A percentile compares a stretch with the other conserved stretches of the same genome.
Evolutionary conservation across 306 rosid species (phyloP).

Genomic region (Echinosophora koreensis): DNA sequence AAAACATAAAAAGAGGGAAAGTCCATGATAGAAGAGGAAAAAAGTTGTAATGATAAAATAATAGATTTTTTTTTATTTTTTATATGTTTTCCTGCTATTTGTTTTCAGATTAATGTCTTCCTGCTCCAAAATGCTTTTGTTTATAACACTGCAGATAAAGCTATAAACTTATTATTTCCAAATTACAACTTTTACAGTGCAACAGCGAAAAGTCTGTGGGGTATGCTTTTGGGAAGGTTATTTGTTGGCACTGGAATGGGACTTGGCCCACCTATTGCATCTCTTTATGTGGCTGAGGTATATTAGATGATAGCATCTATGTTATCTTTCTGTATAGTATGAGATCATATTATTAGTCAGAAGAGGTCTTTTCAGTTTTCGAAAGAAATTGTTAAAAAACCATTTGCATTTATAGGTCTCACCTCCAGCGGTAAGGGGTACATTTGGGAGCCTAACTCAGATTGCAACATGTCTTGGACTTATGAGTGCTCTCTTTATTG

Average conservation of each 20-base stretch:
- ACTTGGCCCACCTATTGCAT: conserved; percentile 81
- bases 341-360: conserved; percentile 26
- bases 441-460: conserved; percentile 81
- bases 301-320: conserved; percentile 16
- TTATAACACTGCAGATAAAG: conserved; percentile 18
- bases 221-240: conserved; percentile 87
- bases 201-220: conserved; percentile 72
- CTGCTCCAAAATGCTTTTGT: neutral
- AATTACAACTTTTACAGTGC: conserved; percentile 61
- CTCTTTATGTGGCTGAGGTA: conserved; percentile 93
- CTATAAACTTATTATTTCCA: conserved; percentile 32
- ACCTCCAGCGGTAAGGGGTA: conserved; percentile 77
- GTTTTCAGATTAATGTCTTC: conserved; percentile 20
- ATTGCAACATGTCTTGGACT: conserved; percentile 90
- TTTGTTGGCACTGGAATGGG: conserved; percentile 91
- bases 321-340: conserved; percentile 32
- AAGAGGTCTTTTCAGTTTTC: conserved; percentile 15
- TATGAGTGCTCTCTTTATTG: conserved; percentile 73
- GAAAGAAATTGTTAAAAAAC: conserved; percentile 2
- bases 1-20: neutral
- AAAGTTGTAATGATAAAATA: neutral
- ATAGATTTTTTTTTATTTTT: neutral
- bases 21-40: neutral
- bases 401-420: conserved; percentile 66
- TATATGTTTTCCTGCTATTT: neutral